Base-by-base conservation (phyloP, 2,329 filamentous ascomycete species). In the Colletotrichum gloeosporioides region DNA sequence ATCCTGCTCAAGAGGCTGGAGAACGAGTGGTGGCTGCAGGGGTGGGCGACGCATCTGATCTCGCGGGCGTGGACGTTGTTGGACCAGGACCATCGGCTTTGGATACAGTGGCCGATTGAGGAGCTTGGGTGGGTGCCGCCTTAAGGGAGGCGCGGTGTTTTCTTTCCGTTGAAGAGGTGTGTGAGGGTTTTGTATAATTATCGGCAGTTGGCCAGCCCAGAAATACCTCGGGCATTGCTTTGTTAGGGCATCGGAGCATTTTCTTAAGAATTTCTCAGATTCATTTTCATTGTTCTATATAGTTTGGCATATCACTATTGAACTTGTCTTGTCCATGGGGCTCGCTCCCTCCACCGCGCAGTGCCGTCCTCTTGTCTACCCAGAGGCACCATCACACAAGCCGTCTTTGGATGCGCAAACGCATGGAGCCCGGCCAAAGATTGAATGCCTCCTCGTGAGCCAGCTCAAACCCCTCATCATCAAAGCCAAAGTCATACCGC, bases 21-120 rank as follows among this genome's bases (percentile, higher is more conserved):
- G 67, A 77, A 78, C 36, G 77, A 85, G 69, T 85, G 84, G 84
- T 87, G 84, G 83, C 79, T 85, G 29, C 80, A 84, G 66, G 84
- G 85, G 0, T 85, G 84, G 82, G 80, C 81, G 2, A 78, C 78
- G 22, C 81, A 85, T 75, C 76, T 86, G 10, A 80, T 87, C 27
- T 67, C 77, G 22, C 77, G 80, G 69, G 80, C 83, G 8, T 86
- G 81, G 78, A 76, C 78, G 53, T 59, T 83, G 57, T 78, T 86
- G n/a, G 84, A 86, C 66, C 81, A 82, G 22, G 83, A 86, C 57
- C 83, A 86, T 78, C 78, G 82, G 31, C 72, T 82, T 18, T 86
- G 85, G 85, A 78, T 82, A 16, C 79, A 80, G 72, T 80, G 79
- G 79, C 79, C 79, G 5, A 79, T 80, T 12, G 79, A 79, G 72